These are phyloP conservation scores for Emericellopsis cladophorae DNA, from an alignment of 2,329 filamentous ascomycete species.

Conservation along the genomic window DNA sequence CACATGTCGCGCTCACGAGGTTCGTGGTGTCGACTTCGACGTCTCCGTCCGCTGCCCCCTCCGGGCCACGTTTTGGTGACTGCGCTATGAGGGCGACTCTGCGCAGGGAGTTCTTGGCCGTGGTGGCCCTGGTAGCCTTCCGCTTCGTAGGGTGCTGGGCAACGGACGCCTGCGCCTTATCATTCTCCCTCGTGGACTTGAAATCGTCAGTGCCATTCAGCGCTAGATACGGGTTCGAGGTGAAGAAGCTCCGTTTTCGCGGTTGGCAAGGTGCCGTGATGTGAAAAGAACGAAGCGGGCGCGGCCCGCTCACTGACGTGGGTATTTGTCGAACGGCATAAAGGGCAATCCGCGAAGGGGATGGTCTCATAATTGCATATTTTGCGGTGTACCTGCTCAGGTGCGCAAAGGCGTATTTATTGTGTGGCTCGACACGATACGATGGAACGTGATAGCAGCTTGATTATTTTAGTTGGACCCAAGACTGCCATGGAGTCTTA, in stretches of 20 bases:
- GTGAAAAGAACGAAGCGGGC: constrained; percentile 28
- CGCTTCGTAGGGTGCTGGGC: constrained; percentile 22
- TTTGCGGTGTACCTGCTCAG: neutral
- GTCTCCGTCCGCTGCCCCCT: constrained; percentile 8
- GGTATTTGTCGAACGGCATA: constrained; percentile 16
- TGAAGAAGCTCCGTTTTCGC: constrained; percentile 51
- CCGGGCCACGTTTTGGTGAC: constrained; percentile 25
- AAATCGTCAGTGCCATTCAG: constrained; percentile 17
- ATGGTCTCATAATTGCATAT: constrained; percentile 17
- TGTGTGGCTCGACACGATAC: no score
- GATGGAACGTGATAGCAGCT: no score
- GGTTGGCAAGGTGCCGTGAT: constrained; percentile 31
- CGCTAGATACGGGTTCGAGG: constrained; percentile 45
- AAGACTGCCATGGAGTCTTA: no score
- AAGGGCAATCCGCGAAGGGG: constrained; percentile 17
- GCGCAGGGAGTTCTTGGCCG: constrained; percentile 62
- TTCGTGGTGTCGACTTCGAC: constrained; percentile 21
- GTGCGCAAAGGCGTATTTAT: neutral
- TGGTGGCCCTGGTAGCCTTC: constrained; percentile 29
- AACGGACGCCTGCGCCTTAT: constrained; percentile 7
- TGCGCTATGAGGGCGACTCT: constrained; percentile 82
- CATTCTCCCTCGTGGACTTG: constrained; percentile 7
- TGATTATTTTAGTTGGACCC: no score
- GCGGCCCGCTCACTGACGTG: constrained; percentile 11
- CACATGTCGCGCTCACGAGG: constrained; percentile 45